Percentiles rank a stretch among this genome's conserved stretches.
Evolutionary conservation across 2,329 filamentous ascomycete species (phyloP).

Genomic region (Fonsecaea monophora): DNA sequence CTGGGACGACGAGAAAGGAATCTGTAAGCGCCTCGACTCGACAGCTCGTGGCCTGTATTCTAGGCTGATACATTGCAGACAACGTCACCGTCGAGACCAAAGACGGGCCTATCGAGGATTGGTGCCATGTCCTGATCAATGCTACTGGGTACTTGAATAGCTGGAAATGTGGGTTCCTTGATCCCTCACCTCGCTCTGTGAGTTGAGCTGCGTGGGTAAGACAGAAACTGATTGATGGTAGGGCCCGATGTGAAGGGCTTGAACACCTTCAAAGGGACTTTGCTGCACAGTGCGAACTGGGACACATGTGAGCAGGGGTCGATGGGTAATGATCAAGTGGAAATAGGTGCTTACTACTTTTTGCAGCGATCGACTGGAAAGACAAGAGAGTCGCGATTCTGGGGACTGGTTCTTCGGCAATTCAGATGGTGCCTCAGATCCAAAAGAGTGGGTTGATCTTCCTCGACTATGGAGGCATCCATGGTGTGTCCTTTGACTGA

Average conservation of each 20-base stretch:
- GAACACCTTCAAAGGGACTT: conserved; percentile 54
- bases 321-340: too few relatives aligned
- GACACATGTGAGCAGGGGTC: conserved; percentile 12
- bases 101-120: conserved; percentile 34
- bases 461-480: too few relatives aligned
- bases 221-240: neutral
- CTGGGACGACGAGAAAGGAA: conserved; percentile 21
- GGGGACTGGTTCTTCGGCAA: conserved; percentile 68
- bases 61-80: neutral
- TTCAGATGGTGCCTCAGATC: conserved; percentile 52
- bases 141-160: conserved; percentile 50
- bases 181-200: neutral
- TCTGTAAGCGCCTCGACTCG: conserved; percentile 1
- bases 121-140: conserved; percentile 46
- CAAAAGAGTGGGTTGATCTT: conserved; percentile 7
- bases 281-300: conserved; percentile 48
- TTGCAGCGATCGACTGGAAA: conserved; percentile 53
- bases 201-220: too few relatives aligned
- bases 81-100: conserved; percentile 10
- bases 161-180: conserved; percentile 46
- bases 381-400: conserved; percentile 67
- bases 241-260: conserved; percentile 56
- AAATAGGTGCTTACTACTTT: neutral
- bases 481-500: too few relatives aligned
- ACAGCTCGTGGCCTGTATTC: neutral